Percentiles rank a stretch among this genome's conserved stretches.
Conservation (phyloP, 163 green algal species). For the Picocystis sp. region DNA sequence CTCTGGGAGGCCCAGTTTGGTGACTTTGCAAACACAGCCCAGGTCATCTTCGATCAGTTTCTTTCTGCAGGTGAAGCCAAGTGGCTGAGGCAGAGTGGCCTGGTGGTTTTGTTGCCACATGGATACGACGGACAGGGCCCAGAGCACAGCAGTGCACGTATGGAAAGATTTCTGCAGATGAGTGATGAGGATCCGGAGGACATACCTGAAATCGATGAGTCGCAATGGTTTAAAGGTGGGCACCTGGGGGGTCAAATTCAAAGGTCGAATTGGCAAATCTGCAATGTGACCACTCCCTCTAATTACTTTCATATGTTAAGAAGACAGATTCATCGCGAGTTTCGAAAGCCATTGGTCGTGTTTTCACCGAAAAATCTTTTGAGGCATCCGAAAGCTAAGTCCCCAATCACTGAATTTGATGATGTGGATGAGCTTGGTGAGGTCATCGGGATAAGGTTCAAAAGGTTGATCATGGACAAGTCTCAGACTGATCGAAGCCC, state of each 20-base stretch:
- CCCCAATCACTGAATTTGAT: slow-evolving; percentile 78
- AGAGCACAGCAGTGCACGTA: slow-evolving; percentile 73
- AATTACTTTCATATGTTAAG: slow-evolving; percentile 98
- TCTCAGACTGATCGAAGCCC: slow-evolving; percentile 32
- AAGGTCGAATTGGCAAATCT: slow-evolving; percentile 80
- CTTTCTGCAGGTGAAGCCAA: slow-evolving; percentile 85
- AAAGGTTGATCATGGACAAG: slow-evolving; percentile 96
- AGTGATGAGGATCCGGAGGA: slow-evolving; percentile 74
- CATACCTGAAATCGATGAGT: slow-evolving; percentile 66
- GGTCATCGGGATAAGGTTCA: slow-evolving; percentile 80
- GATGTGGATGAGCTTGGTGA: slow-evolving; percentile 35
- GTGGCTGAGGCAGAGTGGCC: slow-evolving; percentile 84
- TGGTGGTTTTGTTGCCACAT: slow-evolving; percentile 76
- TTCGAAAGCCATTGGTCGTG: slow-evolving; percentile 94
- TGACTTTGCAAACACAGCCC: slow-evolving; percentile 96
- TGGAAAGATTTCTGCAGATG: slow-evolving; percentile 84
- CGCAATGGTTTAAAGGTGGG: slow-evolving; percentile 62
- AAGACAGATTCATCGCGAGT: slow-evolving; percentile 75
- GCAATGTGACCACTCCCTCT: slow-evolving; percentile 90
- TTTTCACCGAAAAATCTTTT: slow-evolving; percentile 93
- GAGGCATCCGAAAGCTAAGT: slow-evolving; percentile 72
- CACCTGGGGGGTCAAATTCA: slow-evolving; percentile 83
- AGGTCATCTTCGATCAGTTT: slow-evolving; percentile 98
- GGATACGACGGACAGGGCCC: slow-evolving; percentile 93
- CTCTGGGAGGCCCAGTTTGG: slow-evolving; percentile 98